Base-by-base conservation (phyloP, 805 yeast genomes). In the Saturnispora quitensis region DNA sequence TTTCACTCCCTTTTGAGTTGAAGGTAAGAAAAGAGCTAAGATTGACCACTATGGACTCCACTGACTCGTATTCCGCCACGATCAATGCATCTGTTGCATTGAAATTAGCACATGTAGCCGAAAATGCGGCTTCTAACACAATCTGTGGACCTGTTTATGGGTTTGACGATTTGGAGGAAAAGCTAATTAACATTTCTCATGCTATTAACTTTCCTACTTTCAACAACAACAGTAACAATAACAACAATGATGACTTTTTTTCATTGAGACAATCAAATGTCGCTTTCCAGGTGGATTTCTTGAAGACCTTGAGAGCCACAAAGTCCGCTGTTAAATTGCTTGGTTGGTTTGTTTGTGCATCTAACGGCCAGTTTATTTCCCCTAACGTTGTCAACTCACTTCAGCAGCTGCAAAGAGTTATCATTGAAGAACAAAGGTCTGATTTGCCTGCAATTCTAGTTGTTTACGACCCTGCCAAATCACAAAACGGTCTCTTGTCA, bases 311-410 rank as follows among this genome's bases (percentile, higher is more conserved):
- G 56, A 78, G 74, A 60, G 75, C 74, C 51, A 77, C 81, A 55
- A 83, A 84, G 47, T 73, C 78, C 54, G 90, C 89, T 45, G 73
- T 80, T 43, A 86, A 82, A 62, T 74, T 82, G 54, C 77, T 82
- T 56, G 96, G 96, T 34, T 88, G 90, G 89, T 88, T 86, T 70
- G 79, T 86, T 63, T 74, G 84, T 43, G 75, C 89, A 28, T 70
- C 24, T 18, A 38, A 38, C 2, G 42, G 73, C 48, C 81, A 81
- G 64, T 82, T 81, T 63, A 78, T 82, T 61, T 80, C 82, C 54
- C 75, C 78, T 50, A 78, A 79, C 50, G 73, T 86, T 48, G 73
- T 89, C 28, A 95, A 88, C 60, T 75, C 81, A 40, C 74, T 88
- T 70, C 78, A 81, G 45, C 78, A 77, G 54, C 79, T 78, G 63